Base-by-base conservation (phyloP, 169 alveolate genomes). In the Eimeria praecox region DNA sequence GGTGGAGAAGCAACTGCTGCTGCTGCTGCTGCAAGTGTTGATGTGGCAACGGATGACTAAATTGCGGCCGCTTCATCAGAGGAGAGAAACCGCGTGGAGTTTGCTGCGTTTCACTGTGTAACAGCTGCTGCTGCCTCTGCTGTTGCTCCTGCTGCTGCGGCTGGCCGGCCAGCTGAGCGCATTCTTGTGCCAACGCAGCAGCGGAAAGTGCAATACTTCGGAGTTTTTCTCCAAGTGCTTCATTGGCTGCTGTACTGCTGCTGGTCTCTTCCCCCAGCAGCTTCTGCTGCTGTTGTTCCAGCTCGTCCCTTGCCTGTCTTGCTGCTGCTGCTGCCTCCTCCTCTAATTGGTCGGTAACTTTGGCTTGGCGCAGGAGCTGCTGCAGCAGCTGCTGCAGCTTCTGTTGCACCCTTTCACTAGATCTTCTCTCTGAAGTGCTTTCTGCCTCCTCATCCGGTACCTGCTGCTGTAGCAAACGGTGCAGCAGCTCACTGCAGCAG, bases 401-500 rank as follows among this genome's bases (percentile, higher is more conserved):
- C 16, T 83, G 91, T 75, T 83, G 91, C 73, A 83, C 91, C 75
- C 91, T 46, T 83, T 83, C 91, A 49, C 91, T 83, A 18, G 91
- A 56, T 35, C 91, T 83, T 35, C 91, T n/a, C 73, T 83, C 91
- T 35, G 75, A 18, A 8, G 73, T 24, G 73, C 54, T 49, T 75
- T 83, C 91, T 30, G 73, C 91, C 73, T 83, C 91, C 1, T 83
- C 91, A 8, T 83, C 91, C 49, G 91, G 91, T 33, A 52, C 73
- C 30, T 83, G 91, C 75, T 83, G 91, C 91, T 83, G 91, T 73
- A 49, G 90, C 91, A 83, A 46, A 46, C 91, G 91, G 75, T 83
- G 91, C 75, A 83, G 91, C 75, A 83, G 91, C 75, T 83, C 91
- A 56, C 54, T 83, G 91, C 91, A 83, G 91, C 91, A 83, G 91